phyloP scores from a whole-genome alignment of 306 rosid species.

The Astragalus membranaceus region DNA sequence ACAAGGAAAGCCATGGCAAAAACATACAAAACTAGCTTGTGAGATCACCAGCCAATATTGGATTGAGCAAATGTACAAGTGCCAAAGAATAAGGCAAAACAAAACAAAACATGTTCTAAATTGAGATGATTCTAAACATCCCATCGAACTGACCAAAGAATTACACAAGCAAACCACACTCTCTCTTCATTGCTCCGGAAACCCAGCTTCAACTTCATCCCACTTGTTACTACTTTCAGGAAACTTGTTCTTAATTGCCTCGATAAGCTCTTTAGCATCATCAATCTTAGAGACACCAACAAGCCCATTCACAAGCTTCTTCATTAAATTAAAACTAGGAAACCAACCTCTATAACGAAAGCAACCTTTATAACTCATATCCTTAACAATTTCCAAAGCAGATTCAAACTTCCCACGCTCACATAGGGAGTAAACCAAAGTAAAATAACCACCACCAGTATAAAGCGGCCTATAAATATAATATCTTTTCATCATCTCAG shows the following conservation, averaged over 20 bases:
- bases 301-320: conserved; percentile 64
- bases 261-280: conserved; percentile 53
- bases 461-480: not conserved
- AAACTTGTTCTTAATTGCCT: conserved; percentile 55
- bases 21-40: not conserved
- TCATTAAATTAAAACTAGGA: conserved; percentile 61
- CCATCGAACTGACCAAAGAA: conserved; percentile 2
- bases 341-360: conserved; percentile 56
- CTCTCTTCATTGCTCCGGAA: conserved; percentile 37
- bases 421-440: conserved; percentile 43
- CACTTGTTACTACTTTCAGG: conserved; percentile 43
- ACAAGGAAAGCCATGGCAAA: conserved; percentile 1
- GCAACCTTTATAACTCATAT: conserved; percentile 56
- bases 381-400: conserved; percentile 41
- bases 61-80: not conserved
- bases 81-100: not conserved
- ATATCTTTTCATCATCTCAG: not conserved
- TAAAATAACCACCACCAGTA: conserved; percentile 48
- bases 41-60: not conserved
- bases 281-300: conserved; percentile 40
- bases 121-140: not conserved
- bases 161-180: not conserved
- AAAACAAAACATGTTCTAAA: conserved; percentile 13
- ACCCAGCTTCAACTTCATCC: conserved; percentile 64
- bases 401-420: conserved; percentile 44